These are phyloP conservation scores for Fusarium sp. DNA, from an alignment of 2,329 filamentous ascomycete genomes.

Conservation along the genomic window DNA sequence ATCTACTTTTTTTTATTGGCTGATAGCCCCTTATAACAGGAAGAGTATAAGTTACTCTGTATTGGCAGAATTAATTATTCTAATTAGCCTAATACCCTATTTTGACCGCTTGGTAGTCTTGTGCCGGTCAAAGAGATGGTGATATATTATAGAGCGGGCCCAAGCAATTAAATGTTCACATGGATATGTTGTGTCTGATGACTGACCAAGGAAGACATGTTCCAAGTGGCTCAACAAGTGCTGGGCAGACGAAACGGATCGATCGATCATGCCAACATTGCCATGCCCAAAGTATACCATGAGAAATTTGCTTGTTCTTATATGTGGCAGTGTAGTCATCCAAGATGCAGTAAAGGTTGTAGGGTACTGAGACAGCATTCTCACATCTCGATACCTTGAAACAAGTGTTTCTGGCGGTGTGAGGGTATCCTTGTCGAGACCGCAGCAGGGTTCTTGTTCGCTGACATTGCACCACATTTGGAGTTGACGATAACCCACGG, in stretches of 20 bases:
- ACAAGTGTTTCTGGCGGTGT: constrained; percentile 42
- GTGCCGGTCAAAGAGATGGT: too few relatives aligned
- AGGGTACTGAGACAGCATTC: neutral
- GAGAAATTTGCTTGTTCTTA: constrained; percentile 13
- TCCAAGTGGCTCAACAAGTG: neutral
- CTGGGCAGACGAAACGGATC: neutral
- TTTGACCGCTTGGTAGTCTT: too few relatives aligned
- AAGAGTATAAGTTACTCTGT: too few relatives aligned
- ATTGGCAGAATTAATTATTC: too few relatives aligned
- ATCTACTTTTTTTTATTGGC: too few relatives aligned
- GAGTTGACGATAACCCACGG: neutral
- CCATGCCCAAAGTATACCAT: neutral
- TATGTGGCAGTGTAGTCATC: neutral
- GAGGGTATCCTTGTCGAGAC: constrained; percentile 26
- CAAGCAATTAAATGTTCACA: neutral
- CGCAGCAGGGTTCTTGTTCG: constrained; percentile 8
- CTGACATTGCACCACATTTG: neutral
- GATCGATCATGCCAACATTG: neutral
- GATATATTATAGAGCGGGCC: too few relatives aligned
- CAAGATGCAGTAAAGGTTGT: neutral
- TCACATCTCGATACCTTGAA: constrained; percentile 40
- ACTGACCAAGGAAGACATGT: neutral
- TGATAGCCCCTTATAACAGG: too few relatives aligned
- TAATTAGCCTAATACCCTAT: too few relatives aligned
- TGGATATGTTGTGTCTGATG: neutral